Conservation (phyloP, 176 grass and related monocot species). For the Carex pumila region DNA sequence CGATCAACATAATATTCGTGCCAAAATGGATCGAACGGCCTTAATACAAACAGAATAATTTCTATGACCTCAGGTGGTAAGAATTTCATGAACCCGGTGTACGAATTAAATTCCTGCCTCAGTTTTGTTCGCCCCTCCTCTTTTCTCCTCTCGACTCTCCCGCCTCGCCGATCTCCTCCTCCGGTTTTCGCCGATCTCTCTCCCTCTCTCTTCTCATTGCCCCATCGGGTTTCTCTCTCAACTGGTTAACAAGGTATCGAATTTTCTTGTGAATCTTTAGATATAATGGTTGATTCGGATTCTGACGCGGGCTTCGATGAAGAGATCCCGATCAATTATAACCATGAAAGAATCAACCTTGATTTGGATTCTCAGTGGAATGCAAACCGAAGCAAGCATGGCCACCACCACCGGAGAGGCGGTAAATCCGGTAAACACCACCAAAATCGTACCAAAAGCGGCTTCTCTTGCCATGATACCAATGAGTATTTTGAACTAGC, state of each 20-base stretch:
- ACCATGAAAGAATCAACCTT: background rate
- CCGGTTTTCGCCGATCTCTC: background rate
- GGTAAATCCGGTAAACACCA: background rate
- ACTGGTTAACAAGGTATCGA: background rate
- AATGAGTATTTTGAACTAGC: slow-evolving; percentile 17
- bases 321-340: background rate
- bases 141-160: background rate
- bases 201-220: background rate
- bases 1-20: too few relatives aligned
- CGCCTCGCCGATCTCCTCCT: background rate
- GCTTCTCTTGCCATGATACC: background rate
- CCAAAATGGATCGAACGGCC: too few relatives aligned
- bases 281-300: slow-evolving; percentile 13
- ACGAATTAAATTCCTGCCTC: background rate
- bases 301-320: background rate
- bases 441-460: background rate
- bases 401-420: background rate
- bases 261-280: background rate
- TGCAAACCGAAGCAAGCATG: background rate
- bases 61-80: too few relatives aligned
- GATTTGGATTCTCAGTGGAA: slow-evolving; percentile 3
- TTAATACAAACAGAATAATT: too few relatives aligned
- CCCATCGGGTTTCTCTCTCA: background rate
- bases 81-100: background rate
- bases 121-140: background rate